A percentile compares a stretch with the other conserved stretches of the same genome.
Evolutionary conservation across 164 flowering plant genomes (phyloP).

Genomic region (Tetrastigma voinierianum): DNA sequence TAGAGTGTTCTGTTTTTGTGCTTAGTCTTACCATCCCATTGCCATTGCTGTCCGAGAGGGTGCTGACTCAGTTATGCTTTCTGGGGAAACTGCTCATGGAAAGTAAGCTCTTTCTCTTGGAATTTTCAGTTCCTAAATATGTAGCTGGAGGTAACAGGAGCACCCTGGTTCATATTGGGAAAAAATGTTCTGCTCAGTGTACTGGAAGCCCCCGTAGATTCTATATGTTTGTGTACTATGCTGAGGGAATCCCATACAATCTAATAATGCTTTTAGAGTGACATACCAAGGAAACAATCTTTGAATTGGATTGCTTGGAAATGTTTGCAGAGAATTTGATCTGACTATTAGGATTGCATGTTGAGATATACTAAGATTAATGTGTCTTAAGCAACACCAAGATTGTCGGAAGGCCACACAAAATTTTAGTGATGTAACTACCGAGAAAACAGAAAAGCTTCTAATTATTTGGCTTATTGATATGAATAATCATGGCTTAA

Average conservation of each 20-base stretch:
- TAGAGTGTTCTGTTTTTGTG: too few relatives aligned
- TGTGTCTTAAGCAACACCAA: neutral
- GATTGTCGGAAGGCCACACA: too few relatives aligned
- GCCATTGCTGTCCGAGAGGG: slow-evolving; percentile 97
- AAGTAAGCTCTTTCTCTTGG: slow-evolving; percentile 51
- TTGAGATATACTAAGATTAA: neutral
- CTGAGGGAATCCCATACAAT: neutral
- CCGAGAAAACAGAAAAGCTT: neutral
- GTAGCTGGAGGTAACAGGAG: neutral
- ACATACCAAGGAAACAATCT: neutral
- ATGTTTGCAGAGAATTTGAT: neutral
- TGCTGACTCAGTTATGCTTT: slow-evolving; percentile 93
- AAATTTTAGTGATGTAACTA: neutral
- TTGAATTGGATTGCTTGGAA: neutral
- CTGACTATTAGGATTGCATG: neutral
- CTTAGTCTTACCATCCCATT: too few relatives aligned
- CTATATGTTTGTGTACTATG: neutral
- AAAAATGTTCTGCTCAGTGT: neutral
- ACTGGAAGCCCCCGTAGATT: neutral
- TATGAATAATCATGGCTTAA: too few relatives aligned
- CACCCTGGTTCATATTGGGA: neutral
- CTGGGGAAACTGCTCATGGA: slow-evolving; percentile 96
- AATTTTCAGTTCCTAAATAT: neutral
- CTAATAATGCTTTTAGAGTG: neutral
- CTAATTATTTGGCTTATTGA: neutral